Evolutionary conservation across 2,329 filamentous ascomycete species (phyloP), one percentile per base, ranked within the genome.

Genomic region (Pleurostoma richardsiae): DNA sequence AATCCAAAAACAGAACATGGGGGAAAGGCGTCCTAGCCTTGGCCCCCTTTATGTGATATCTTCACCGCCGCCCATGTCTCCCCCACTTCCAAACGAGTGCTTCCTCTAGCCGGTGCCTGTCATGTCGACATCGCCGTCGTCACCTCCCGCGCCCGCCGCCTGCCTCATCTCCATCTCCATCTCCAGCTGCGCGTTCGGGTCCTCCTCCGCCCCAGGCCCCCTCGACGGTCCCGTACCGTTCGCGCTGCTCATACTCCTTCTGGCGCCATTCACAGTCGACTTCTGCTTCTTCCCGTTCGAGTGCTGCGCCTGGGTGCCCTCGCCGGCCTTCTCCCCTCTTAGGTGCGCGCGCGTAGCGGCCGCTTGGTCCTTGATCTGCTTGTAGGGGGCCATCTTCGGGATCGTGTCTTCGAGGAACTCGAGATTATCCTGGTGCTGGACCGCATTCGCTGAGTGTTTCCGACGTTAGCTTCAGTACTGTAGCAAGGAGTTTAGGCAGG

Each of bases 351-450:
- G 73, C 4, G 69, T 73, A 1, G 73, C 71, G 8, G 68, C 69
- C 1, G 79, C 73, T 52, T 80, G 59, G 40, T 83, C 83, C 70
- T 90, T 92, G 69, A 87, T 80, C 55, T 88, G 80, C 62, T 87
- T 88, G 71, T 83, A 95, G 11, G 88, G 83, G 5, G 85, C 80
- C 1, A 91, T 96, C 63, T 86, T 87, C 48, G 94, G 94, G 36
- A 96, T 87, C 29, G 95, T 82, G 66, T 99, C 94, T 52, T 87
- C 79, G 10, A 99, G 80, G 62, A 99, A 99, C 65, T 99, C 91
- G 44, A 99, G 85, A 64, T 95, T 95, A 66, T 97, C 94, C 52
- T 90, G 83, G 62, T 90, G 86, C 6, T 87, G 81, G 46, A 97
- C 85, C 29, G 94, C 92, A 59, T 82, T 88, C 56, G 91, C 90